Conservation (phyloP, 148 eudicot species). For the Heliamphora exappendiculata region DNA sequence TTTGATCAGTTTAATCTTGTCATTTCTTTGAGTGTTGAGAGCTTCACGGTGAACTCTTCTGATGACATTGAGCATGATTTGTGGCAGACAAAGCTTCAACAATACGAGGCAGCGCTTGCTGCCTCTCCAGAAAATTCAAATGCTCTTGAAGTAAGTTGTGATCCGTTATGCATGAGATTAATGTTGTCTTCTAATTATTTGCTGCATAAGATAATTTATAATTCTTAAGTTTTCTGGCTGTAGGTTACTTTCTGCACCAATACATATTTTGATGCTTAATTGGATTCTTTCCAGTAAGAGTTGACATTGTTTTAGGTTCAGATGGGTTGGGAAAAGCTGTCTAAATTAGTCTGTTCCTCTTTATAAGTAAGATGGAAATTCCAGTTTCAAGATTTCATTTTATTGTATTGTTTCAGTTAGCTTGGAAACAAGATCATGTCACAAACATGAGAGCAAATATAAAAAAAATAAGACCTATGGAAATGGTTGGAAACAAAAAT, state of each 20-base stretch:
- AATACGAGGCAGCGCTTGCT: constrained; percentile 57
- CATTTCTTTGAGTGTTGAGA: not conserved
- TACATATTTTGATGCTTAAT: not conserved
- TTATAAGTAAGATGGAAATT: not conserved
- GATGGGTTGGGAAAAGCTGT: constrained; percentile 2
- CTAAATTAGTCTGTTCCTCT: not conserved
- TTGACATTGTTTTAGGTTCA: not conserved
- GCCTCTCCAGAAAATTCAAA: constrained; percentile 63
- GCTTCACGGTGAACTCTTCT: constrained; percentile 8
- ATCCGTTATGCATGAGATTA: not conserved
- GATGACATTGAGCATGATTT: constrained; percentile 19
- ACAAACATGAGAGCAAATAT: too few relatives aligned
- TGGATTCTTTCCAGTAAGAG: not conserved
- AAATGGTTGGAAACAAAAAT: not conserved
- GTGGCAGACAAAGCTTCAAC: constrained; percentile 67
- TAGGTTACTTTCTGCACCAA: not conserved
- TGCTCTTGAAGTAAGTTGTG: constrained; percentile 73
- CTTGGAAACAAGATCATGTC: not conserved
- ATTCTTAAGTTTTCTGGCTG: not conserved
- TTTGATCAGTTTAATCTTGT: not conserved
- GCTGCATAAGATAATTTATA: not conserved
- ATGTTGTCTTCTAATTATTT: not conserved
- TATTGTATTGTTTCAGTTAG: not conserved
- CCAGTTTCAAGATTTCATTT: not conserved
- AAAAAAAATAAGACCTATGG: not conserved